Percentiles rank a stretch among this genome's conserved stretches.
These are phyloP conservation scores for Crotalaria pallida DNA, from an alignment of 306 rosid genomes.

Conservation along the genomic window DNA sequence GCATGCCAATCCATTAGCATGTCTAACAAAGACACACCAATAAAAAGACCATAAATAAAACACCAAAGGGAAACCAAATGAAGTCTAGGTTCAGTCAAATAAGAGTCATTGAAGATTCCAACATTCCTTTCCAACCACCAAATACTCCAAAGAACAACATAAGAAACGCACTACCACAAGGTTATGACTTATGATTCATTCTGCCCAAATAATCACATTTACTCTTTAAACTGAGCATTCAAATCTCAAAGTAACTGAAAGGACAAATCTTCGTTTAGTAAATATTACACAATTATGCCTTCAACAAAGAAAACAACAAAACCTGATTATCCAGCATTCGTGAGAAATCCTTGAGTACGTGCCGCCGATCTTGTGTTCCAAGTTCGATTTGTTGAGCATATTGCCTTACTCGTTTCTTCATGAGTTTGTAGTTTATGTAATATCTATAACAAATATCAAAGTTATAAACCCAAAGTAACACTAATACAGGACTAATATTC, in stretches of 20 bases:
- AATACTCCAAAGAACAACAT: no score
- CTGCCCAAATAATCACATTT: neutral
- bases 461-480: slow-evolving; percentile 6
- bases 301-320: neutral
- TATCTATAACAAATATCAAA: slow-evolving; percentile 46
- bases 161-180: no score
- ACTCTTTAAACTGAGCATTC: neutral
- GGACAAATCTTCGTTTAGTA: neutral
- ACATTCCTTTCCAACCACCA: neutral
- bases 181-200: slow-evolving; percentile 1
- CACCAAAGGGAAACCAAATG: neutral
- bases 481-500: neutral
- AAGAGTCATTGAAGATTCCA: neutral
- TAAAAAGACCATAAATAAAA: no score
- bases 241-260: neutral
- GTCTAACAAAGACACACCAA: neutral
- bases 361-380: slow-evolving; percentile 72
- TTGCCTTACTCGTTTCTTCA: slow-evolving; percentile 86
- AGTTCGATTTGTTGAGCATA: slow-evolving; percentile 85
- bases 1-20: neutral
- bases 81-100: neutral
- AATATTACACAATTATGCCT: neutral
- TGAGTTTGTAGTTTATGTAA: slow-evolving; percentile 89
- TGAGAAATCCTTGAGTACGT: slow-evolving; percentile 95
- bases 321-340: slow-evolving; percentile 97